Evolutionary conservation across 2,329 filamentous ascomycete species (phyloP).

Genomic region (Aureobasidium sp.): DNA sequence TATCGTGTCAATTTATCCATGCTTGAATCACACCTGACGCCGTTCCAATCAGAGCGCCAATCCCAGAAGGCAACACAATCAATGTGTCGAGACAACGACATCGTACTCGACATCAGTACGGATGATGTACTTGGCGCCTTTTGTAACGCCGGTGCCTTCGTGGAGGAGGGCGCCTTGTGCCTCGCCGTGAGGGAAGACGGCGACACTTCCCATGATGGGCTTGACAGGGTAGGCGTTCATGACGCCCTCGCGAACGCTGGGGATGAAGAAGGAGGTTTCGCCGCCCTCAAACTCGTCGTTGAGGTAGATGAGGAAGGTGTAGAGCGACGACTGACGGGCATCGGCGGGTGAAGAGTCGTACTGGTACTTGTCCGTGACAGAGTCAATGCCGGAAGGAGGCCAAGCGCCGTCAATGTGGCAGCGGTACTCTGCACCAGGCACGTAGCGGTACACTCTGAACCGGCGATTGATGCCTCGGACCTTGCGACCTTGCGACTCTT

Average conservation of each 20-base stretch:
- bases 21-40: not conserved
- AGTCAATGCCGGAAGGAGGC: slow-evolving; percentile 72
- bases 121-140: slow-evolving; percentile 74
- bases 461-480: slow-evolving; percentile 73
- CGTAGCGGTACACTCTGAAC: slow-evolving; percentile 77
- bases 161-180: slow-evolving; percentile 71
- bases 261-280: slow-evolving; percentile 77
- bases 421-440: slow-evolving; percentile 76
- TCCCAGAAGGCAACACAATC: not conserved
- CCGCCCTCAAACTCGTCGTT: slow-evolving; percentile 78
- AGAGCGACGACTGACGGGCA: slow-evolving; percentile 71
- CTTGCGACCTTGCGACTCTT: slow-evolving; percentile 58
- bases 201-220: slow-evolving; percentile 73
- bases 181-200: slow-evolving; percentile 76
- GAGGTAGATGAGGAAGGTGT: slow-evolving; percentile 74
- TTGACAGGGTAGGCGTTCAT: slow-evolving; percentile 76
- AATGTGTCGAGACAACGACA: slow-evolving; percentile 41
- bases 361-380: slow-evolving; percentile 63
- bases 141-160: slow-evolving; percentile 75
- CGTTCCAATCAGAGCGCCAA: not conserved
- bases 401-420: slow-evolving; percentile 78
- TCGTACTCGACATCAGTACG: slow-evolving; percentile 78
- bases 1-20: not conserved
- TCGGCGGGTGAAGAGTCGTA: slow-evolving; percentile 70
- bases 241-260: slow-evolving; percentile 67